Conservation (phyloP, 352 stramenopile genomes). For the Pythium coloratum region DNA sequence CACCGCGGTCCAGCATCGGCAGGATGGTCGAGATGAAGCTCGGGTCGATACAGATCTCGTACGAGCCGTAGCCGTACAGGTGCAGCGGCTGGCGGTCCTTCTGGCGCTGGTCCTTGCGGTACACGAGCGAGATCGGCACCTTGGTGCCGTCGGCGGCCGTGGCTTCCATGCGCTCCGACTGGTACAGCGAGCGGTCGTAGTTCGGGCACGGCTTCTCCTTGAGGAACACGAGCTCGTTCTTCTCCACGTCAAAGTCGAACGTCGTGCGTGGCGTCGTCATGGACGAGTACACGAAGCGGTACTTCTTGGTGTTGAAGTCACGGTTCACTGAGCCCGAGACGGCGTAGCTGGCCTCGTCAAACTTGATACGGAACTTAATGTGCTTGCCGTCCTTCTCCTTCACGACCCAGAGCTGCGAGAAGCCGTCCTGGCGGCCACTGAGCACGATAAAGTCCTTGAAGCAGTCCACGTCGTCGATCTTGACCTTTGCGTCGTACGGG, state of each 20-base stretch:
- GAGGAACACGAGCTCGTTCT: conserved; percentile 66
- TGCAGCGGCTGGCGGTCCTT: conserved; percentile 75
- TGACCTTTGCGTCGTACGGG: conserved; percentile 75
- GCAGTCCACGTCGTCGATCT: conserved; percentile 84
- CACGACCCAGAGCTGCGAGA: conserved; percentile 87
- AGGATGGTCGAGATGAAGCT: conserved; percentile 91
- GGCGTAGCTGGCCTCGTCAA: conserved; percentile 91
- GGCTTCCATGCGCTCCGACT: conserved; percentile 89
- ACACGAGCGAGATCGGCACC: conserved; percentile 83
- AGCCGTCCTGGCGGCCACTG: conserved; percentile 81
- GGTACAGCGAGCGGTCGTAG: conserved; percentile 92
- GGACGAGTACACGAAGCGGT: conserved; percentile 92
- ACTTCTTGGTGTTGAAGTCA: conserved; percentile 88
- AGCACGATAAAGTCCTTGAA: conserved; percentile 90
- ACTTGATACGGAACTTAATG: conserved; percentile 70
- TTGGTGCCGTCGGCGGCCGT: conserved; percentile 85
- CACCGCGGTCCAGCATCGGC: conserved; percentile 93
- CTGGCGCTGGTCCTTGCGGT: conserved; percentile 62
- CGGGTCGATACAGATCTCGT: conserved; percentile 93
- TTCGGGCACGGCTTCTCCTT: conserved; percentile 93
- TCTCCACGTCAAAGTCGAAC: conserved; percentile 84
- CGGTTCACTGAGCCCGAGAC: conserved; percentile 76
- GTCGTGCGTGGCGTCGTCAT: conserved; percentile 90
- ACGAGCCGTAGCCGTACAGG: conserved; percentile 96
- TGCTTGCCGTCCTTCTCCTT: conserved; percentile 42